A percentile compares a stretch with the other conserved stretches of the same genome.
phyloP scores from a whole-genome alignment of 345 rosid species.

The Trapa incisa region DNA sequence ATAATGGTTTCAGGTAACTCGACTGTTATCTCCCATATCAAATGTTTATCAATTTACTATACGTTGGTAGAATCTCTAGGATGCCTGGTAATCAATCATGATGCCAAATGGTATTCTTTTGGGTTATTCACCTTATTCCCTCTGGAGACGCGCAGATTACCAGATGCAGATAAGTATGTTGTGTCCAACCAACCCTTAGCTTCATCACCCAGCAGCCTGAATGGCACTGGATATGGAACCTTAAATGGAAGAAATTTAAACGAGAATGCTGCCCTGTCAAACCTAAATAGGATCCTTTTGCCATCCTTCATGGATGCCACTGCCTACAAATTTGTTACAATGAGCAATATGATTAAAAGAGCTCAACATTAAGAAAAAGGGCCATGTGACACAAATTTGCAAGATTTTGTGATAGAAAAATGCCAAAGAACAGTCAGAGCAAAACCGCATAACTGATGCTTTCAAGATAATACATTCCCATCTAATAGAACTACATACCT shows the following conservation, averaged over 20 bases:
- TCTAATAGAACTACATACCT: slow-evolving; percentile 30
- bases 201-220: slow-evolving; percentile 92
- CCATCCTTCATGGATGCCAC: slow-evolving; percentile 60
- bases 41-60: background rate
- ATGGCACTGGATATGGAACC: slow-evolving; percentile 95
- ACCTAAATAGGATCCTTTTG: slow-evolving; percentile 53
- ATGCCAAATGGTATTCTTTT: background rate
- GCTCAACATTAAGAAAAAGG: background rate
- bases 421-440: too few species aligned
- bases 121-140: slow-evolving; percentile 69
- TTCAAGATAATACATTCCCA: too few species aligned
- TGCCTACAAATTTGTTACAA: slow-evolving; percentile 30
- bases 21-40: background rate
- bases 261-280: slow-evolving; percentile 72
- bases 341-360: background rate
- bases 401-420: too few species aligned
- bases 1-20: background rate
- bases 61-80: background rate
- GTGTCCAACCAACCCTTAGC: slow-evolving; percentile 93
- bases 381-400: background rate
- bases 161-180: slow-evolving; percentile 69
- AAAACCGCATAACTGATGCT: background rate
- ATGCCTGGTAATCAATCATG: background rate
- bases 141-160: slow-evolving; percentile 79
- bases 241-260: slow-evolving; percentile 77